These are phyloP conservation scores for Crithidia sp. DNA, from an alignment of 208 protist genomes.

Conservation along the genomic window DNA sequence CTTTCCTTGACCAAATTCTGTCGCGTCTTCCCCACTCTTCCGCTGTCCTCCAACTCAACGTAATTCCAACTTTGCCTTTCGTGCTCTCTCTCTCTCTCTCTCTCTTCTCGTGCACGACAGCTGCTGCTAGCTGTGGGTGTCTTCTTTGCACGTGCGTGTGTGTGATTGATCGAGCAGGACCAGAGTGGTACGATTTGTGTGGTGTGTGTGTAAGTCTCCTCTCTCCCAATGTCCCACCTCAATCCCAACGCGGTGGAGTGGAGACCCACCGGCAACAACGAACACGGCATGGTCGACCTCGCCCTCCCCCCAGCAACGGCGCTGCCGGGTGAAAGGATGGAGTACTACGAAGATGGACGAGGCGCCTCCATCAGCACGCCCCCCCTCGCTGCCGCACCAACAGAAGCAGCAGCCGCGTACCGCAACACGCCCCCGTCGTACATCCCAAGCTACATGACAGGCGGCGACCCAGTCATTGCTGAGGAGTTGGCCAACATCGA, in stretches of 20 bases:
- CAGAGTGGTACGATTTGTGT: too few species aligned
- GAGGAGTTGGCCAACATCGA: slow-evolving; percentile 45
- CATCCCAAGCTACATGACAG: slow-evolving; percentile 39
- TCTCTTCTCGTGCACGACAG: too few species aligned
- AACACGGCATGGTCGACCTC: slow-evolving; percentile 45
- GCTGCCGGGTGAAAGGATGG: slow-evolving; percentile 6
- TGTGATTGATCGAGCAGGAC: too few species aligned
- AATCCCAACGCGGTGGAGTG: slow-evolving; percentile 86
- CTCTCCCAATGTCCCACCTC: slow-evolving; percentile 44
- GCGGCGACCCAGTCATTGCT: slow-evolving; percentile 22
- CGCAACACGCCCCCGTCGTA: slow-evolving; percentile 26
- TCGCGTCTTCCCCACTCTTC: too few species aligned
- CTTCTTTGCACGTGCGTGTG: too few species aligned
- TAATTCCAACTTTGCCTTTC: too few species aligned
- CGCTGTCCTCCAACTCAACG: too few species aligned
- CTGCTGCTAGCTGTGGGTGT: too few species aligned
- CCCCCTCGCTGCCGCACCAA: neutral
- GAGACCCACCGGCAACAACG: slow-evolving; percentile 55
- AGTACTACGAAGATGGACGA: neutral
- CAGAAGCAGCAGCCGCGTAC: neutral
- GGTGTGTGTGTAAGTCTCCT: too few species aligned
- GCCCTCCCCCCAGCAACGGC: slow-evolving; percentile 51
- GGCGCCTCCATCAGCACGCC: neutral
- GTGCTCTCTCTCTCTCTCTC: too few species aligned
- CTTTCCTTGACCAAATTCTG: too few species aligned